A percentile compares a stretch with the other conserved stretches of the same genome.
Conservation (phyloP, 345 rosid genomes). For the Cardiospermum halicacabum region DNA sequence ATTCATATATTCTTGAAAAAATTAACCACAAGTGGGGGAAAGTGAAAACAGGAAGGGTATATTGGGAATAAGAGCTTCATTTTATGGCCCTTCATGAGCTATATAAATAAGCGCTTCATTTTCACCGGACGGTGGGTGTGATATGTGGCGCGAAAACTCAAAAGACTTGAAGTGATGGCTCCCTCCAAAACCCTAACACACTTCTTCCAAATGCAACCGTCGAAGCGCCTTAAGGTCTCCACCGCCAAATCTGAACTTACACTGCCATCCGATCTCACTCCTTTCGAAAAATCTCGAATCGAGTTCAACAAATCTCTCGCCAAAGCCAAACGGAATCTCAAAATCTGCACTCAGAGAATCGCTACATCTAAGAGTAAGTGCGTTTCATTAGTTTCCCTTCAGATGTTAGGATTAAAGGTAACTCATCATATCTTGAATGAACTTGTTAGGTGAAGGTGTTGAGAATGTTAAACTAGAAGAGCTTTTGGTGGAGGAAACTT, state of each 20-base stretch:
- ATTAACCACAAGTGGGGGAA: too few relatives aligned
- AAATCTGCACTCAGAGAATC: slow-evolving; percentile 53
- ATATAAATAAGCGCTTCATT: too few relatives aligned
- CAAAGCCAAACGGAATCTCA: slow-evolving; percentile 63
- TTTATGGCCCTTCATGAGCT: too few relatives aligned
- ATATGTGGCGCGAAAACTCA: not conserved
- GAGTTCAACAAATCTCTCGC: slow-evolving; percentile 62
- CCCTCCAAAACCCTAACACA: slow-evolving; percentile 61
- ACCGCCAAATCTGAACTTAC: slow-evolving; percentile 25
- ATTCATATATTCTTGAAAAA: too few relatives aligned
- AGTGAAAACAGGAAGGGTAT: too few relatives aligned
- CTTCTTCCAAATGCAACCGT: slow-evolving; percentile 43
- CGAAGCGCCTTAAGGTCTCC: slow-evolving; percentile 62
- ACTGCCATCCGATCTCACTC: slow-evolving; percentile 32
- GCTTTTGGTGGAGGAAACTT: slow-evolving; percentile 81
- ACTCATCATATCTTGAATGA: not conserved
- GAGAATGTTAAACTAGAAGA: slow-evolving; percentile 59
- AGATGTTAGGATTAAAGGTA: too few relatives aligned
- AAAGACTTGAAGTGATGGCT: slow-evolving; percentile 28
- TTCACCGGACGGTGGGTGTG: too few relatives aligned
- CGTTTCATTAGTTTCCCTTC: too few relatives aligned
- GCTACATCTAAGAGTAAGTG: slow-evolving; percentile 46
- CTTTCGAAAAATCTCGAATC: slow-evolving; percentile 47
- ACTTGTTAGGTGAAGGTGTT: slow-evolving; percentile 31
- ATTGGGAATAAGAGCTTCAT: too few relatives aligned